Conservation (phyloP, 2,329 filamentous ascomycete species). For the Macrophomina tecta region DNA sequence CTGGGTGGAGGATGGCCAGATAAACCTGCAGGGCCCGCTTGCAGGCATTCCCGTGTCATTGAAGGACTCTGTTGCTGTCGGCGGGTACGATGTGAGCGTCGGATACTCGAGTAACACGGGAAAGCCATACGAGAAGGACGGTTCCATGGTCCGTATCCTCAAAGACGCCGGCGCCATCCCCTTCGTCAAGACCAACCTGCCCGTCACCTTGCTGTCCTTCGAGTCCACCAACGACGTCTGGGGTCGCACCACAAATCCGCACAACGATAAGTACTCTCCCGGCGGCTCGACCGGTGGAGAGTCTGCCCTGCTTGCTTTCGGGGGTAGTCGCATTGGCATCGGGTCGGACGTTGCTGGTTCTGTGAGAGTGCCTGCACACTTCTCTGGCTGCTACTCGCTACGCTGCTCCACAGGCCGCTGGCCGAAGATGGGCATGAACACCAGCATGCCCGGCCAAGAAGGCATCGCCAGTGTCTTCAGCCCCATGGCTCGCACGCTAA, state of each 20-base stretch:
- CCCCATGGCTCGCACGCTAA: constrained; percentile 86
- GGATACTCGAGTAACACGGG: constrained; percentile 77
- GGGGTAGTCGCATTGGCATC: constrained; percentile 83
- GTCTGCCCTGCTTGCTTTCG: constrained; percentile 78
- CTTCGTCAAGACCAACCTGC: constrained; percentile 91
- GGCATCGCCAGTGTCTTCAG: constrained; percentile 88
- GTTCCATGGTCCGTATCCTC: constrained; percentile 73
- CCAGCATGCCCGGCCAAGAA: constrained; percentile 92
- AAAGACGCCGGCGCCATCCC: constrained; percentile 88
- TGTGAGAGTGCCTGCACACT: constrained; percentile 85
- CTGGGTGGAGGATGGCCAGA: constrained; percentile 65
- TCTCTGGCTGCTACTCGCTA: constrained; percentile 85
- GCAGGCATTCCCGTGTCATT: constrained; percentile 87
- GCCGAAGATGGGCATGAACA: constrained; percentile 83
- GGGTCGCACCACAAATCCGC: constrained; percentile 82
- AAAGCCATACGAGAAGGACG: constrained; percentile 71
- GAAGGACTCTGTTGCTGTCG: constrained; percentile 78
- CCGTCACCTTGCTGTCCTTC: constrained; percentile 84
- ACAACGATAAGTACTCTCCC: constrained; percentile 82
- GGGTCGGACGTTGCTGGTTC: constrained; percentile 91
- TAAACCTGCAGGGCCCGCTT: constrained; percentile 80
- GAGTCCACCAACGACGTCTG: constrained; percentile 82
- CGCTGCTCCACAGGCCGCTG: constrained; percentile 88
- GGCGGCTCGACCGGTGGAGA: constrained; percentile 91
- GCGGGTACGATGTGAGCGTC: constrained; percentile 81